These are phyloP conservation scores for Sphaerostilbella broomeana DNA, from an alignment of 2,329 filamentous ascomycete species.

Conservation along the genomic window DNA sequence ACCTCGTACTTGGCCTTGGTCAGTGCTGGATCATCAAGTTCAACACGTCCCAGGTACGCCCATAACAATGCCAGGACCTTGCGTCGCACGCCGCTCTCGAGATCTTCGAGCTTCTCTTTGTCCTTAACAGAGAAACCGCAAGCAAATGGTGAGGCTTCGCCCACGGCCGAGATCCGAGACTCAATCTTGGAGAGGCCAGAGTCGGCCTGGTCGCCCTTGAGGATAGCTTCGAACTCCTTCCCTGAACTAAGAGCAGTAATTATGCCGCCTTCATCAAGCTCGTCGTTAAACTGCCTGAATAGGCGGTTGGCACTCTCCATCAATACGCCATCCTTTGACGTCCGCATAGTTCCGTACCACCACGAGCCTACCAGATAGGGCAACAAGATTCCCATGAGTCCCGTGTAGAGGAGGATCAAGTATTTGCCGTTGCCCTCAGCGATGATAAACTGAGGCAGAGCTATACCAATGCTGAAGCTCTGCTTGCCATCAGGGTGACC, in stretches of 20 bases:
- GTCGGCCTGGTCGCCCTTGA: conserved; percentile 74
- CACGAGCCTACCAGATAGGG: conserved; percentile 92
- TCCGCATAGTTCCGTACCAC: conserved; percentile 95
- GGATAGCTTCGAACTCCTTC: conserved; percentile 71
- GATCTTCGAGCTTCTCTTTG: conserved; percentile 65
- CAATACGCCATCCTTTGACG: conserved; percentile 88
- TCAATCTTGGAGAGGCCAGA: conserved; percentile 77
- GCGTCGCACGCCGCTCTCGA: conserved; percentile 73
- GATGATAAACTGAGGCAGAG: conserved; percentile 85
- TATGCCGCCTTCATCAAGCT: conserved; percentile 72
- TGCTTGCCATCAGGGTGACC: conserved; percentile 98
- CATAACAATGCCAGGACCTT: conserved; percentile 87
- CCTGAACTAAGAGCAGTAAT: conserved; percentile 76
- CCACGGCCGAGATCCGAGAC: conserved; percentile 64
- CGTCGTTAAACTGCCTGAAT: conserved; percentile 87
- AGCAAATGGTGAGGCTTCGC: conserved; percentile 44
- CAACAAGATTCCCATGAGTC: conserved; percentile 79
- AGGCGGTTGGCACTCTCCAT: conserved; percentile 91
- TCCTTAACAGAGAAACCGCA: conserved; percentile 64
- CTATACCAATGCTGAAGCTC: conserved; percentile 95
- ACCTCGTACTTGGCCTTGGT: conserved; percentile 85
- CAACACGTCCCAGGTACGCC: conserved; percentile 87
- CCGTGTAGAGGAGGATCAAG: conserved; percentile 81
- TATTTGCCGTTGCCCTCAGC: conserved; percentile 94
- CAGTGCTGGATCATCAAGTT: conserved; percentile 70